Evolutionary conservation across 129 eudicot species (phyloP).

Genomic region (Centrapalus pauciflorus): DNA sequence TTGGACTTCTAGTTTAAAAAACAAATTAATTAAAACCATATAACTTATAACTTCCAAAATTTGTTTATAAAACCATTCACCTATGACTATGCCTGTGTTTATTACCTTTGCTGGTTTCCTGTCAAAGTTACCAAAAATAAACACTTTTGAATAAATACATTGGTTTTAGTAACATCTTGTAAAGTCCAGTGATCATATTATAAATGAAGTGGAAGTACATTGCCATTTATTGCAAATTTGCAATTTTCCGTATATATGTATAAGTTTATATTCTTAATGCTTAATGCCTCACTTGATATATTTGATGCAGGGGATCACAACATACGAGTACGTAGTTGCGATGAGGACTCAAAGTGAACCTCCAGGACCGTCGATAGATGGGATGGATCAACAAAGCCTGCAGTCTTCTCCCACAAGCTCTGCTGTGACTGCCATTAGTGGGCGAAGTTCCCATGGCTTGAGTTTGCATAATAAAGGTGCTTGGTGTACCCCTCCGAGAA

Average conservation of each 20-base stretch:
- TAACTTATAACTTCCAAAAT: too few relatives aligned
- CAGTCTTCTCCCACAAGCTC: slow-evolving; percentile 80
- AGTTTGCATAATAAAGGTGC: slow-evolving; percentile 85
- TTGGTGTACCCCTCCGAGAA: slow-evolving; percentile 97
- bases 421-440: slow-evolving; percentile 76
- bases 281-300: background rate
- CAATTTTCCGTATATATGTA: background rate
- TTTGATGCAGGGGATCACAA: slow-evolving; percentile 72
- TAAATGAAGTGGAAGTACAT: too few relatives aligned
- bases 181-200: too few relatives aligned
- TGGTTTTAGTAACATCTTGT: too few relatives aligned
- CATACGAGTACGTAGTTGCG: slow-evolving; percentile 92
- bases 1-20: too few relatives aligned
- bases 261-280: background rate
- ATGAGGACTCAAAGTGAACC: slow-evolving; percentile 89
- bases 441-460: slow-evolving; percentile 88
- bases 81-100: too few relatives aligned
- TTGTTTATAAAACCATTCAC: too few relatives aligned
- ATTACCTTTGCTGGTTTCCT: too few relatives aligned
- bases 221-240: too few relatives aligned
- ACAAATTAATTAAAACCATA: too few relatives aligned
- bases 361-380: slow-evolving; percentile 54
- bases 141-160: too few relatives aligned
- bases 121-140: too few relatives aligned
- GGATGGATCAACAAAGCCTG: slow-evolving; percentile 54